Conservation (phyloP, 257 asterid species). For the Capsicum rhomboideum region DNA sequence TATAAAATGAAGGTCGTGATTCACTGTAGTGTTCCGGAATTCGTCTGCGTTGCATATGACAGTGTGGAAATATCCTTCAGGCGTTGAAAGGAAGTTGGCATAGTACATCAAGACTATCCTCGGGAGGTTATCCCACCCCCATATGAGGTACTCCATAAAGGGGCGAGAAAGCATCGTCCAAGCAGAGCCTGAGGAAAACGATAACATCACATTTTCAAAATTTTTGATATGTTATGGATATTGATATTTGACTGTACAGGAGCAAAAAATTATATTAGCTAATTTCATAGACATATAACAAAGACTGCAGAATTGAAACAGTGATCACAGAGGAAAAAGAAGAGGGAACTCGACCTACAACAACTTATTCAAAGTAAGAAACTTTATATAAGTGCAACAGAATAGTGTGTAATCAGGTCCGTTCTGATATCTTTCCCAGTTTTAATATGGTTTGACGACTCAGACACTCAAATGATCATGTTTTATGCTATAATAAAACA, state of each 20-base stretch:
- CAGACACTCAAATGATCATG: not conserved
- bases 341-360: not conserved
- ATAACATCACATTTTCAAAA: not conserved
- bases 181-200: slow-evolving; percentile 53
- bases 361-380: not conserved
- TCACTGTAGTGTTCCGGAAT: slow-evolving; percentile 60
- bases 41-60: slow-evolving; percentile 67
- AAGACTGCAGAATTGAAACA: not conserved
- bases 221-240: not conserved
- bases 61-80: slow-evolving; percentile 76
- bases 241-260: not conserved
- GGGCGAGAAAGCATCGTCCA: slow-evolving; percentile 84
- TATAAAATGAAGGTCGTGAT: slow-evolving; percentile 72
- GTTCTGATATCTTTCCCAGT: not conserved
- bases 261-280: not conserved
- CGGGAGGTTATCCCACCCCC: slow-evolving; percentile 84
- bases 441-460: not conserved
- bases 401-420: not conserved
- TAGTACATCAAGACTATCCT: slow-evolving; percentile 60
- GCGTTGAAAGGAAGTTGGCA: slow-evolving; percentile 68
- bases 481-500: not conserved
- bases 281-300: not conserved
- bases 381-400: not conserved
- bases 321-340: not conserved
- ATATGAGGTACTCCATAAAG: slow-evolving; percentile 54